Conservation (phyloP, 495 filamentous ascomycete species). For the Penicillium cataractarum region DNA sequence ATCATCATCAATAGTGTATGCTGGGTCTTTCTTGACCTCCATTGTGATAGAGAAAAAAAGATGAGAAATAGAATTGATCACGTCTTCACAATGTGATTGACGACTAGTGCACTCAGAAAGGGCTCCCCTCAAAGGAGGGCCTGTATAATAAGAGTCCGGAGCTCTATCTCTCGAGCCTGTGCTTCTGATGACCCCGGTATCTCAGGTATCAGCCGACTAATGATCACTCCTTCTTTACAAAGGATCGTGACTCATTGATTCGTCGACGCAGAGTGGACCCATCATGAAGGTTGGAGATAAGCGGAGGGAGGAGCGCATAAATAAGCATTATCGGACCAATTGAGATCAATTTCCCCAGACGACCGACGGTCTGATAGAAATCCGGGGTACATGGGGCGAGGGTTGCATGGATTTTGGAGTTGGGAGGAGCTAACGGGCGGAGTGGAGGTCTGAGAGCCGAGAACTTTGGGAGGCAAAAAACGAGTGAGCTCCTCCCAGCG, state of each 20-base stretch:
- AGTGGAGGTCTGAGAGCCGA: not conserved
- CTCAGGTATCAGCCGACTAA: conserved; percentile 16
- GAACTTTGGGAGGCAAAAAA: not conserved
- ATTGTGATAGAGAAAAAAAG: conserved; percentile 6
- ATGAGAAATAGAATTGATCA: not conserved
- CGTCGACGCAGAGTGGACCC: conserved; percentile 11
- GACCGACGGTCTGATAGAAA: conserved; percentile 5
- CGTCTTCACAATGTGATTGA: not conserved
- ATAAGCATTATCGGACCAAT: conserved; percentile 12
- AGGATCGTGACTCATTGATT: conserved; percentile 26
- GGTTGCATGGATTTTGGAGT: not conserved
- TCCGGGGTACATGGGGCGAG: conserved; percentile 23
- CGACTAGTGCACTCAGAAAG: not conserved
- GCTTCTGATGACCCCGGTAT: not conserved
- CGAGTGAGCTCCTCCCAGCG: not conserved
- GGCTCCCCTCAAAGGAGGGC: conserved; percentile 11
- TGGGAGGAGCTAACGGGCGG: conserved; percentile 21
- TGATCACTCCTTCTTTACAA: conserved; percentile 11
- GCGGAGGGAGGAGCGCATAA: conserved; percentile 14
- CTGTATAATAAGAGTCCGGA: conserved; percentile 18
- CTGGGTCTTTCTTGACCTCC: conserved; percentile 31
- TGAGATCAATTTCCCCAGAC: conserved; percentile 12
- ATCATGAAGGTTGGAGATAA: conserved; percentile 14
- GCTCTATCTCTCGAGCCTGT: conserved; percentile 10
- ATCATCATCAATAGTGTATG: conserved; percentile 23